Percentiles rank a stretch among this genome's conserved stretches.
Evolutionary conservation across 176 grass and related monocot species (phyloP).

Genomic region (Oryza longistaminata): DNA sequence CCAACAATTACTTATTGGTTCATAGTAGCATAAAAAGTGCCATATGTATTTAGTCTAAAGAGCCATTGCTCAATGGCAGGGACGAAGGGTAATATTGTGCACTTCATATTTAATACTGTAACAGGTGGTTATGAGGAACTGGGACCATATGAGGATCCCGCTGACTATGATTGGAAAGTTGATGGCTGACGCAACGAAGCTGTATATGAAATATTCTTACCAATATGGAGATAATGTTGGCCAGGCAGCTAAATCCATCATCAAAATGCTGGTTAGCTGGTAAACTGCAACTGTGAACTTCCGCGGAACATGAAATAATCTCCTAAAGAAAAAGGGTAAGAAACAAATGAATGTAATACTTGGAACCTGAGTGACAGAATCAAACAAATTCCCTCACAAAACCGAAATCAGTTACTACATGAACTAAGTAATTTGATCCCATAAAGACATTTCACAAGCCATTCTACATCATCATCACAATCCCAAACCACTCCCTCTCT

Average conservation of each 20-base stretch:
- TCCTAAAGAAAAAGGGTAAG: slow-evolving; percentile 38
- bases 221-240: slow-evolving; percentile 57
- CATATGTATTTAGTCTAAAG: neutral
- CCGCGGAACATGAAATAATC: slow-evolving; percentile 27
- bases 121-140: neutral
- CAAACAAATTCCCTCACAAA: neutral
- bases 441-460: neutral
- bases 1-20: neutral
- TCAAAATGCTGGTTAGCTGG: slow-evolving; percentile 33
- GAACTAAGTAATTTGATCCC: neutral
- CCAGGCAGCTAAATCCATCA: slow-evolving; percentile 53
- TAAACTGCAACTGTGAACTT: slow-evolving; percentile 47
- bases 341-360: slow-evolving; percentile 21
- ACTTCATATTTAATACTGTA: neutral
- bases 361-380: neutral
- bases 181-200: neutral
- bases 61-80: neutral
- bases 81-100: neutral
- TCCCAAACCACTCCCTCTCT: neutral
- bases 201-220: slow-evolving; percentile 49
- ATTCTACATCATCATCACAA: no score
- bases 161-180: neutral
- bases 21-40: neutral
- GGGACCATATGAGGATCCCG: neutral
- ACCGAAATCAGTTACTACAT: neutral